Evolutionary conservation across 1,284 basidiomycete species (phyloP), one percentile per base, ranked within the genome.

Genomic region (Ustilago bromivora): DNA sequence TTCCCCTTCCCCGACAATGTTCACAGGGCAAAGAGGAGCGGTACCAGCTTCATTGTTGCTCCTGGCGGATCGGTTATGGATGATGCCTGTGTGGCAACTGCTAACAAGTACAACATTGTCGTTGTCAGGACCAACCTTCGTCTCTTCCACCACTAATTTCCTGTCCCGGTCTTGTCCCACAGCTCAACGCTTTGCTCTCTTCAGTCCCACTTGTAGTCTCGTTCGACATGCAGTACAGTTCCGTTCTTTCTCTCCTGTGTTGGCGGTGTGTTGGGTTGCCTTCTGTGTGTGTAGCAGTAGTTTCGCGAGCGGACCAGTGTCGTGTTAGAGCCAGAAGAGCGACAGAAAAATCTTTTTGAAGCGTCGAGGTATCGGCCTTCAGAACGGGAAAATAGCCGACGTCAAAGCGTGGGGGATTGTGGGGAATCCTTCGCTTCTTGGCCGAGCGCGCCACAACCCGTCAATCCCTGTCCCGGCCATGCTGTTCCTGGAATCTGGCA

Each of bases 1-100:
- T 99, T 99, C 94, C 96, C 96, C 46, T 99, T 99, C 91, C 91
- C 95, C 9, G 97, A 99, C 87, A 99, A 99, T 84, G 96, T 99
- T 49, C 93, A 98, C 87, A 90, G 96, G 65, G 94, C 94, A 58
- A 90, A 91, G 86, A 92, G 94, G 89, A 95, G 94, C 75, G 96
- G 96, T 1, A 95, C 94, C 57, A 91, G 89, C 84, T 98, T 96
- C 88, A 90, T 99, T 66, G 95, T 94, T 35, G 97, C 97, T 4
- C 95, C 96, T 1, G 92, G 93, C 62, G 96, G 96, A 61, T 96
- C 94, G 80, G 95, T 99, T 68, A 98, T 98, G 96, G 96, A 99
- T 85, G 91, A 88, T 17, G 84, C 82, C 31, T 84, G 82, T 61
- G 76, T 86, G 23, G 71, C 80, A 35, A 82, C 83, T 0, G 84